Evolutionary conservation across 352 stramenopile species (phyloP), one percentile per base, ranked within the genome.

Genomic region (Globisporangium viniferum): DNA sequence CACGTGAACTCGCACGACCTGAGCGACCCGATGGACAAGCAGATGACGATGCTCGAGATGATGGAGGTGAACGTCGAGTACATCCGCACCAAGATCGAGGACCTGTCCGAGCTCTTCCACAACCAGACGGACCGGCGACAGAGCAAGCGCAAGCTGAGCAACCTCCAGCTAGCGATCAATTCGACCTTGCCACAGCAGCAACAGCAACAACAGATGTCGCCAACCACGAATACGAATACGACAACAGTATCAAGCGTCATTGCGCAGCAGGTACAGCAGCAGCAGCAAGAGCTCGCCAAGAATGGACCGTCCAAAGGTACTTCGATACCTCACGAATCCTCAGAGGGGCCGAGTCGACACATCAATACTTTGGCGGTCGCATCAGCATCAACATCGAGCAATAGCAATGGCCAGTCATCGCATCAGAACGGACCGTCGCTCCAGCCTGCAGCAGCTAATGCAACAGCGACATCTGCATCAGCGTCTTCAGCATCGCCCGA

Each of bases 1-100:
- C 76, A 69, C 51, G 76, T 91, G n/a, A 77, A 84, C 48, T 87
- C 79, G 33, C 75, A 90, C 48, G 86, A 92, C 64, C 72, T 88
- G 56, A 90, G 77, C 54, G 86, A 93, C 60, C 79, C 83, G 51
- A 89, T 91, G 73, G 86, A 93, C 76, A 86, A 86, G 65, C 84
- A 93, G 66, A 88, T 93, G 82, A 91, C 82, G 27, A 90, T 93
- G 84, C 77, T 93, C 27, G 86, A 93, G 71, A 92, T 90, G 82
- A 90, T 93, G 83, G 84, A 93, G 57, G 86, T 92, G 29, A 92
- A 93, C 62, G 81, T 92, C 61, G 84, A 91, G 74, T 89, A 93
- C 67, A 90, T 93, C 44, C 82, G 84, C 54, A 90, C 80, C 53
- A 90, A 90, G 69, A 89, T 93, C 60, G 82, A 93, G 71, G 81